Percentiles rank a stretch among this genome's conserved stretches.
Conservation (phyloP, 495 filamentous ascomycete species). For the Tricharina praecox region DNA sequence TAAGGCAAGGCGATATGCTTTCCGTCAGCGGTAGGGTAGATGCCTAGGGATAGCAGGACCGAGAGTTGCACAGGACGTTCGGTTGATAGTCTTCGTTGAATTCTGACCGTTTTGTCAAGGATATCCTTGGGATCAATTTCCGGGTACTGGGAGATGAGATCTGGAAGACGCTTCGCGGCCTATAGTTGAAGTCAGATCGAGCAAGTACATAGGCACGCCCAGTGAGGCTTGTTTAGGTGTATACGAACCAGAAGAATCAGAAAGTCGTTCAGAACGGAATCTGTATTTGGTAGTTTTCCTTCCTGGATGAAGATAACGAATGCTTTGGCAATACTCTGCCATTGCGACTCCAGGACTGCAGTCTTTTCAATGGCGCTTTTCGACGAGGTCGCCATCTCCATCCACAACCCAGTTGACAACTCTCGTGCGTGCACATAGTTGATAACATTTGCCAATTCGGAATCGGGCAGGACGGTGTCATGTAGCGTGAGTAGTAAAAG, state of each 20-base stretch:
- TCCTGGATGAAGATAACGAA: background rate
- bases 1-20: background rate
- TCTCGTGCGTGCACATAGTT: slow-evolving; percentile 5
- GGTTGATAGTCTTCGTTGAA: background rate
- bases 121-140: slow-evolving; percentile 3
- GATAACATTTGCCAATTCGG: background rate
- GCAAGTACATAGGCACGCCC: background rate
- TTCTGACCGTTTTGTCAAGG: slow-evolving; percentile 2
- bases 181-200: too few relatives aligned
- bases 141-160: background rate
- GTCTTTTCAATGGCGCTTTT: too few relatives aligned
- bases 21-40: background rate
- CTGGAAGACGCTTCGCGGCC: background rate
- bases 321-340: background rate
- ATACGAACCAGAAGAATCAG: slow-evolving; percentile 13
- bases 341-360: background rate
- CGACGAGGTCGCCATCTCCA: background rate
- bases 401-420: background rate
- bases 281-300: background rate
- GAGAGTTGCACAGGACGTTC: background rate
- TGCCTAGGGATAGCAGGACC: slow-evolving; percentile 6
- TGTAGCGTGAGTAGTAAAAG: background rate
- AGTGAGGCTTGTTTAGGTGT: background rate
- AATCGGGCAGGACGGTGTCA: background rate
- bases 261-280: background rate